Evolutionary conservation across 352 stramenopile genomes (phyloP), one percentile per base, ranked within the genome.

Genomic region (Phytopythium helicoides): DNA sequence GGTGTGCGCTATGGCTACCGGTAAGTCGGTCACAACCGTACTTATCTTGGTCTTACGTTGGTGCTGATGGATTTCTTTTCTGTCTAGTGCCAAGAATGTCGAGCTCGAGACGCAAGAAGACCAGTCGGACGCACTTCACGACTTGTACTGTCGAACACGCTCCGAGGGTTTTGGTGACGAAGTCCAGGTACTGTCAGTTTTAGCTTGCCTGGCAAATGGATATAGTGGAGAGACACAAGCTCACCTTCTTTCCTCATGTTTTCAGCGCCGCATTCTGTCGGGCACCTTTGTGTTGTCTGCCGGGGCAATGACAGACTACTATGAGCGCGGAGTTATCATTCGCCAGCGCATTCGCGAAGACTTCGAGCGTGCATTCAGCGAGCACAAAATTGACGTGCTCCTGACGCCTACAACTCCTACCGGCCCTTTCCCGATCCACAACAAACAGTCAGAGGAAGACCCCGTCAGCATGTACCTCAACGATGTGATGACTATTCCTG

Each of bases 401-500:
- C 49, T 97, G 36, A 93, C 85, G 0, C 88, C 88, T 6, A 94
- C 86, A 11, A 95, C 89, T 1, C 89, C 91, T 7, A 82, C 89
- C 3, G 79, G 82, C 6, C 85, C 89, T 3, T 95, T 95, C 51
- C 56, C 65, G 16, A 40, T 93, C 6, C 57, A 81, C 36, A 76
- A 73, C 60, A 73, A 77, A 23, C 71, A 81, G 45, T 54, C 62
- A 11, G 71, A 78, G 44, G 76, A 81, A 21, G 85, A 95, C 40
- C 86, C 84, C 0, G 75, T 96, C 12, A 71, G 60, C 9, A 91
- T 93, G 79, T 97, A 96, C 54, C 60, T 96, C 39, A 97, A 96
- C 59, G 92, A 98, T 54, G 84, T 97, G 21, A 95, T 97, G 73
- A 98, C 90, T 3, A 87, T 97, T 21, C 86, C 89, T 9, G 81